phyloP scores from a whole-genome alignment of 805 yeast species.

The Candida ovalis region DNA sequence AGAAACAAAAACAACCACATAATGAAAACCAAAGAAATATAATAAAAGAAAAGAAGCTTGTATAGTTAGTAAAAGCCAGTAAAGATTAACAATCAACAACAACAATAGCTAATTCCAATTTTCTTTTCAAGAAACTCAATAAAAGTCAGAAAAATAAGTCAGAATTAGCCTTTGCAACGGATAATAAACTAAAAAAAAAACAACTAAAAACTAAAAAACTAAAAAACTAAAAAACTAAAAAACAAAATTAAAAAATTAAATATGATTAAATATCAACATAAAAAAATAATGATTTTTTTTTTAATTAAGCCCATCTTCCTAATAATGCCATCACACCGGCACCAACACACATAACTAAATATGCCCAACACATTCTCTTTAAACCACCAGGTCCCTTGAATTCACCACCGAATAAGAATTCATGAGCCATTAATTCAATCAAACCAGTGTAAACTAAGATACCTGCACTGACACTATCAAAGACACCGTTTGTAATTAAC shows the following conservation, averaged over 20 bases:
- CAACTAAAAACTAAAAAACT: too few relatives aligned
- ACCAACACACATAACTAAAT: conserved; percentile 48
- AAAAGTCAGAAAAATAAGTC: too few relatives aligned
- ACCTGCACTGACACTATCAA: conserved; percentile 73
- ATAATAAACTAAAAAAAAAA: too few relatives aligned
- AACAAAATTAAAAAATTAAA: not conserved
- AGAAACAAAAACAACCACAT: too few relatives aligned
- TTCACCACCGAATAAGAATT: conserved; percentile 56
- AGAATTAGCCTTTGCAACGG: too few relatives aligned
- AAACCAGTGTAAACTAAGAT: conserved; percentile 69
- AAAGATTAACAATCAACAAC: too few relatives aligned
- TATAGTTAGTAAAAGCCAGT: too few relatives aligned
- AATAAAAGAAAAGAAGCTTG: too few relatives aligned
- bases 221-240: not conserved
- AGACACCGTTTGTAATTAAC: conserved; percentile 60
- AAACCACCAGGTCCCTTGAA: conserved; percentile 51
- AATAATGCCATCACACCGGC: conserved; percentile 69
- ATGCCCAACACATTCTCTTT: conserved; percentile 44
- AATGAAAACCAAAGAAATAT: too few relatives aligned
- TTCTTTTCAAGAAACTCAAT: too few relatives aligned
- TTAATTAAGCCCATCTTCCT: conserved; percentile 63
- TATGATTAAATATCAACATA: not conserved
- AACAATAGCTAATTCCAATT: too few relatives aligned
- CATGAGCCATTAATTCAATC: conserved; percentile 74
- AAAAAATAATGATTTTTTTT: not conserved